Evolutionary conservation across 768 basidiomycete genomes (phyloP).

Genomic region (Amanita pseudoporphyria): DNA sequence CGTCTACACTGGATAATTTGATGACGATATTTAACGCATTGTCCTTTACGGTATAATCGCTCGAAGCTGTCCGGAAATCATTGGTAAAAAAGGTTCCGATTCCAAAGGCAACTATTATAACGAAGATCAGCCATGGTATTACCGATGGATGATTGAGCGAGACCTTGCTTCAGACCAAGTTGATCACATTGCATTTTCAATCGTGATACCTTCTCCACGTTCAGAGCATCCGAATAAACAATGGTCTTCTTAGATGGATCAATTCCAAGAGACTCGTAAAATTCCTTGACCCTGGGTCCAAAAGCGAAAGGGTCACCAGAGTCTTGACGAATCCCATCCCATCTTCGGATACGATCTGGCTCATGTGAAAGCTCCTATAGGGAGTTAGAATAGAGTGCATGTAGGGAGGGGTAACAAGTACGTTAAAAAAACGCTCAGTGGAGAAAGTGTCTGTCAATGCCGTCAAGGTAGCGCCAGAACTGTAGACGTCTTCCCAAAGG

Average conservation of each 20-base stretch:
- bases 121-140: neutral
- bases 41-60: slow-evolving; percentile 44
- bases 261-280: slow-evolving; percentile 65
- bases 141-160: too few species aligned
- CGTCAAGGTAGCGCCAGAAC: slow-evolving; percentile 40
- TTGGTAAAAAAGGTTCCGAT: slow-evolving; percentile 92
- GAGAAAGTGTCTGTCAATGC: slow-evolving; percentile 96
- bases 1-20: slow-evolving; percentile 72
- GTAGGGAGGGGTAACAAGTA: slow-evolving; percentile 13
- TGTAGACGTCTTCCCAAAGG: slow-evolving; percentile 79
- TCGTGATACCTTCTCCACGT: slow-evolving; percentile 57
- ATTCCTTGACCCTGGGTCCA: slow-evolving; percentile 58
- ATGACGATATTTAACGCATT: slow-evolving; percentile 92
- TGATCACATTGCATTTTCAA: slow-evolving; percentile 66
- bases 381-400: neutral
- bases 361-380: slow-evolving; percentile 48
- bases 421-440: slow-evolving; percentile 77
- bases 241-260: slow-evolving; percentile 57
- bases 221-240: slow-evolving; percentile 79
- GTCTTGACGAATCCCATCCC: slow-evolving; percentile 87
- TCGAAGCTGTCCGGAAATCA: slow-evolving; percentile 55
- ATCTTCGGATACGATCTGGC: slow-evolving; percentile 52
- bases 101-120: slow-evolving; percentile 67
- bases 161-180: slow-evolving; percentile 58
- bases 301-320: slow-evolving; percentile 87